Evolutionary conservation across 306 rosid species (phyloP), one percentile per base, ranked within the genome.

Genomic region (Lupinus albus): DNA sequence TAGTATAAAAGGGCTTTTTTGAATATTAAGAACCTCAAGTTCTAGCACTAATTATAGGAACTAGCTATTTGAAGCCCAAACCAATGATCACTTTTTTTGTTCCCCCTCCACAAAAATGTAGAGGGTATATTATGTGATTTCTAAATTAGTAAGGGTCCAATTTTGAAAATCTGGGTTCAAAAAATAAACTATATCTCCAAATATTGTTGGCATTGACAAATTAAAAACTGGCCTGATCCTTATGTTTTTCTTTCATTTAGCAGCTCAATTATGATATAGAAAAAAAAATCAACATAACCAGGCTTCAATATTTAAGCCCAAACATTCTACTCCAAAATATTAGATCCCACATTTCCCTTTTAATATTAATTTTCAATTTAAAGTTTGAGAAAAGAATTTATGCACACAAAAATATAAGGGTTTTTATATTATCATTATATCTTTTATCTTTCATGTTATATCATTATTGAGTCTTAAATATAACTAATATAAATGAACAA

Each of bases 41-140:
- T 9, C 12, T 11, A 38, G 11, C 15, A n/a, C 5, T 4, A 44
- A 15, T 44, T 0, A 6, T 38, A 46, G 50, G 2, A 16, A 46
- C 2, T 17, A 11, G 32, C 39, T 38, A 46, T 28, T 8, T 46
- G 53, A 21, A 44, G 68, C 54, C 68, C 54, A 63, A 11, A 44
- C 25, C 54, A 63, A n/a, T 28, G 6, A 16, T 16, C 13, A 7
- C 2, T 63, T n/a, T 4, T 47, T 13, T 14, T 64, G 28, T 8
- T n/a, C 25, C 14, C 8, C 20, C 14, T 64, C 7, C 7, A 11
- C 50, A 5, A 25, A 4, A 25, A 25, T 25, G 0, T 25, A 25
- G 30, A n/a, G 30, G 4, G 4, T 25, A 25, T 25, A 25, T 25
- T 0, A 25, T 25, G 30, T 0, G 4, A 25, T 25, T 1, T 25